phyloP scores from a whole-genome alignment of 441 rosid genomes.

The Gossypium trilobum region DNA sequence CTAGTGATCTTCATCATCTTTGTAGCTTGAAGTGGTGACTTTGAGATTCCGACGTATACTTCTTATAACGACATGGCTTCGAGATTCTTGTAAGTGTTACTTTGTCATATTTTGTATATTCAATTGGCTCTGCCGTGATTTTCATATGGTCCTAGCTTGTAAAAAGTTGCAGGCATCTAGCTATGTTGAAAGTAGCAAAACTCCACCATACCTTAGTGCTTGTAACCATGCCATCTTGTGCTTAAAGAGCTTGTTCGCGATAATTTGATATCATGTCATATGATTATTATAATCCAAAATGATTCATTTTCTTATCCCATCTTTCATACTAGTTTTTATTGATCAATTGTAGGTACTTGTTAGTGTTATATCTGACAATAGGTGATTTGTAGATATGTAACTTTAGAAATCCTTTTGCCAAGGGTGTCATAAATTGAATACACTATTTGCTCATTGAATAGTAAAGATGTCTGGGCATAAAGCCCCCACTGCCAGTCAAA shows the following conservation, averaged over 20 bases:
- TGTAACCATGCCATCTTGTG: background rate
- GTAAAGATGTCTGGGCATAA: too few relatives aligned
- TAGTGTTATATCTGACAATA: background rate
- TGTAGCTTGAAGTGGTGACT: conserved; percentile 40
- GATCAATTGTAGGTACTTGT: background rate
- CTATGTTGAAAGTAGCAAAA: background rate
- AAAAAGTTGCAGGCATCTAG: conserved; percentile 6
- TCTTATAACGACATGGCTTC: background rate
- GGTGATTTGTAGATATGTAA: background rate
- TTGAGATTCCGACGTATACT: background rate
- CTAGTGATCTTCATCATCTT: conserved; percentile 53
- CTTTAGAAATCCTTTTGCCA: background rate
- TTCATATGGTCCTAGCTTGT: background rate
- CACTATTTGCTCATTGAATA: too few relatives aligned
- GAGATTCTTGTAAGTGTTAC: background rate
- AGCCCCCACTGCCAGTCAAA: too few relatives aligned
- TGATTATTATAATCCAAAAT: conserved; percentile 6
- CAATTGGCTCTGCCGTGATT: background rate
- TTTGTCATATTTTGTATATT: conserved; percentile 18
- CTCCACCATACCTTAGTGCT: background rate
- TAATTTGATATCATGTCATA: background rate
- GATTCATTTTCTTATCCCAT: background rate
- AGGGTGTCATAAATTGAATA: background rate
- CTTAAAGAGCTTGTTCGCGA: background rate
- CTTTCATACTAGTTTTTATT: background rate